phyloP scores from a whole-genome alignment of 2,329 filamentous ascomycete genomes.

The Ophiostoma ips region DNA sequence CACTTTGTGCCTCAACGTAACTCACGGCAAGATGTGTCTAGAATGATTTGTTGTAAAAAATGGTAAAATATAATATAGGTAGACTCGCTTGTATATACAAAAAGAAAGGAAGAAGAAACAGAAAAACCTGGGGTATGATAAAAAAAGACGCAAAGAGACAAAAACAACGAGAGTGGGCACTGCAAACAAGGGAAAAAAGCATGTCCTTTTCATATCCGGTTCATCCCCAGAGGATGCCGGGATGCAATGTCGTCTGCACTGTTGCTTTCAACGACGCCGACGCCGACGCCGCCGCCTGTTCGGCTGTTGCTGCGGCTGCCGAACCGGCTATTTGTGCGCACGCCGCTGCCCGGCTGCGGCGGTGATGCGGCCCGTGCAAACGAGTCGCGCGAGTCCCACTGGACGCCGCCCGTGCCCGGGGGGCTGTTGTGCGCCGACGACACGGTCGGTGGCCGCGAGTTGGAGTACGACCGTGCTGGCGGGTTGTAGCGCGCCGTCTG shows the following conservation, averaged over 20 bases:
- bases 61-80: too few relatives aligned
- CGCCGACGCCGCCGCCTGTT: not conserved
- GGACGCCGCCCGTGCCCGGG: conserved; percentile 12
- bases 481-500: conserved; percentile 40
- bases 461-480: conserved; percentile 42
- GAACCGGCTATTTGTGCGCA: conserved; percentile 10
- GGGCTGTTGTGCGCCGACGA: conserved; percentile 10
- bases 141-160: too few relatives aligned
- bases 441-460: conserved; percentile 31
- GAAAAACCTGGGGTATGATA: too few relatives aligned
- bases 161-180: not conserved
- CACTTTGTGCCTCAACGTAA: too few relatives aligned
- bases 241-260: conserved; percentile 23
- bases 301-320: conserved; percentile 9
- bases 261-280: conserved; percentile 13
- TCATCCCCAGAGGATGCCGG: conserved; percentile 43
- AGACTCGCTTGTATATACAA: too few relatives aligned
- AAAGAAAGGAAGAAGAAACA: not conserved
- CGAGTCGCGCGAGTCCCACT: conserved; percentile 30
- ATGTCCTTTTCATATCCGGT: conserved; percentile 28
- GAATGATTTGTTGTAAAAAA: too few relatives aligned
- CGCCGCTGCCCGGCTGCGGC: not conserved
- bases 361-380: conserved; percentile 19
- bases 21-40: too few relatives aligned
- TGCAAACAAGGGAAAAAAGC: not conserved